These are phyloP conservation scores for Darksidea phi DNA, from an alignment of 495 filamentous ascomycete genomes.

Conservation along the genomic window DNA sequence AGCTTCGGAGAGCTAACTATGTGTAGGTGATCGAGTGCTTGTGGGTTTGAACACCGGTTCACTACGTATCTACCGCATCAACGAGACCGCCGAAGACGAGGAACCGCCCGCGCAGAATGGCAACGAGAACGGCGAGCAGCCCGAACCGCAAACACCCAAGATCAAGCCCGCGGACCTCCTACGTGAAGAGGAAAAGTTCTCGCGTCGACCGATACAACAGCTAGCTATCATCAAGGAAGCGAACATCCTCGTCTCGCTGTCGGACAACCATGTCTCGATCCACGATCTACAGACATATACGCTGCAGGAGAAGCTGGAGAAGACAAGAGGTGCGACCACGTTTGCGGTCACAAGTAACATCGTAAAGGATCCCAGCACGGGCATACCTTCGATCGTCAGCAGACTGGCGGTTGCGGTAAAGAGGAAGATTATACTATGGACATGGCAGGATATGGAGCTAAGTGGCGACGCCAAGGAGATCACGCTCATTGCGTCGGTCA, in stretches of 20 bases:
- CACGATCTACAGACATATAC: slow-evolving; percentile 85
- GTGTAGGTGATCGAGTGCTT: slow-evolving; percentile 76
- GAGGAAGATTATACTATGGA: slow-evolving; percentile 83
- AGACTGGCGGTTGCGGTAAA: slow-evolving; percentile 89
- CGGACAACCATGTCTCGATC: slow-evolving; percentile 80
- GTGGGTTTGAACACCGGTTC: slow-evolving; percentile 87
- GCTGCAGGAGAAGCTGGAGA: slow-evolving; percentile 71
- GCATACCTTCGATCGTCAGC: slow-evolving; percentile 86
- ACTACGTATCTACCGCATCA: slow-evolving; percentile 87
- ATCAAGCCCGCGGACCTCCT: slow-evolving; percentile 74
- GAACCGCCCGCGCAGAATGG: slow-evolving; percentile 28
- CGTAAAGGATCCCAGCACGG: slow-evolving; percentile 79
- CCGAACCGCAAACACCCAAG: slow-evolving; percentile 42
- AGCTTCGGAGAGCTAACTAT: slow-evolving; percentile 20
- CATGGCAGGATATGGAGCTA: slow-evolving; percentile 93
- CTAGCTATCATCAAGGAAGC: slow-evolving; percentile 94
- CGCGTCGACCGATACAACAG: slow-evolving; percentile 81
- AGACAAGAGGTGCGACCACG: slow-evolving; percentile 80
- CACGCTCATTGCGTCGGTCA: slow-evolving; percentile 71
- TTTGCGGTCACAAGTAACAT: slow-evolving; percentile 96
- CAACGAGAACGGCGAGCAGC: slow-evolving; percentile 42
- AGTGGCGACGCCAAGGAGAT: slow-evolving; percentile 71
- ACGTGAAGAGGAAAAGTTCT: slow-evolving; percentile 91
- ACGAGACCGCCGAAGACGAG: slow-evolving; percentile 53
- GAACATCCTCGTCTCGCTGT: slow-evolving; percentile 82